A percentile compares a stretch with the other conserved stretches of the same genome.
phyloP scores from a whole-genome alignment of 352 stramenopile genomes.

The Pythium brassicae region DNA sequence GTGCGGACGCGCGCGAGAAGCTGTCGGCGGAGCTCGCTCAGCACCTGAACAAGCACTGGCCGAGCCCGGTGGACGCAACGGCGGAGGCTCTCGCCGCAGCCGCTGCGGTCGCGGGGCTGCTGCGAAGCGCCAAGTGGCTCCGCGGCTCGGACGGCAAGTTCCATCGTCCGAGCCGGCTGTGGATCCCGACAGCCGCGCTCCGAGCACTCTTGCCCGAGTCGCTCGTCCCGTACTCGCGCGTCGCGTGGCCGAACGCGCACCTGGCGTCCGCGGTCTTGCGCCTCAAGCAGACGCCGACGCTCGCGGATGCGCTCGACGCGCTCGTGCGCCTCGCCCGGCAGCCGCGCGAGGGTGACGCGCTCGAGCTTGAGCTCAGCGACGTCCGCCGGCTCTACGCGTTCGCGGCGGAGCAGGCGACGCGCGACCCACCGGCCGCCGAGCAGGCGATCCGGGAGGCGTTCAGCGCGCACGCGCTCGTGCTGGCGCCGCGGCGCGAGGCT shows the following conservation, averaged over 20 bases:
- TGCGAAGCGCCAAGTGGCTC: constrained; percentile 28
- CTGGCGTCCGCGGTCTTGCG: constrained; percentile 34
- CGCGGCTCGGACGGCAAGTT: constrained; percentile 34
- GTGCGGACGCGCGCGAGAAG: constrained; percentile 21
- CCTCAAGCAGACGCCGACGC: constrained; percentile 34
- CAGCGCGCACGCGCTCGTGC: constrained; percentile 20
- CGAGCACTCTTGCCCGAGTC: constrained; percentile 32
- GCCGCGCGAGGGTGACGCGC: no score
- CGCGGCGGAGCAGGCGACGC: constrained; percentile 26
- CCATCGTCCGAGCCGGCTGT: constrained; percentile 35
- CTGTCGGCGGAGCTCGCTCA: constrained; percentile 45
- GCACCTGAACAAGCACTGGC: constrained; percentile 44
- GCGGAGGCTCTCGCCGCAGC: background rate
- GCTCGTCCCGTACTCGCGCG: constrained; percentile 43
- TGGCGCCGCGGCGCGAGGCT: constrained; percentile 7
- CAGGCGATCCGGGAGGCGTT: constrained; percentile 26
- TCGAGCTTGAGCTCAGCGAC: background rate
- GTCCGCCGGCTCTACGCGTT: constrained; percentile 36
- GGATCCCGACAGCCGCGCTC: constrained; percentile 25
- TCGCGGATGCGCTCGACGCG: constrained; percentile 38
- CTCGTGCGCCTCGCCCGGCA: constrained; percentile 22
- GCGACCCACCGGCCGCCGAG: background rate
- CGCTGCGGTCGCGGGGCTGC: background rate
- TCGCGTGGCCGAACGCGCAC: constrained; percentile 30
- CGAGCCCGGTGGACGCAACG: background rate